Evolutionary conservation across 495 filamentous ascomycete species (phyloP), one percentile per base, ranked within the genome.

Genomic region (Elaphomyces granulatus): DNA sequence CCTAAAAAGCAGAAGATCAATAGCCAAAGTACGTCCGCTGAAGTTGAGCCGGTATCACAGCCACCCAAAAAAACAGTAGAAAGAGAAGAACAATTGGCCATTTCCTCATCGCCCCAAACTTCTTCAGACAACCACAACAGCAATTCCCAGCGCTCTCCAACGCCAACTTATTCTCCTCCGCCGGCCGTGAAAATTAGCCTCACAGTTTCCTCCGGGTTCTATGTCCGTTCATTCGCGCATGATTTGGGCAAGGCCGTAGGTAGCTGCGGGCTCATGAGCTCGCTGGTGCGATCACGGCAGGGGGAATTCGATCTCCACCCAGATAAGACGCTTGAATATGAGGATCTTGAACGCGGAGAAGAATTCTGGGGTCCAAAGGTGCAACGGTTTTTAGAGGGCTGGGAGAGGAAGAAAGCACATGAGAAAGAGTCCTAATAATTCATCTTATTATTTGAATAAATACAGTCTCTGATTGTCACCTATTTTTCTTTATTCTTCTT

Each of bases 121-220:
- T 34, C 51, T 34, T 14, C 28, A 15, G 23, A 60, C 15, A 67
- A 65, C 42, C 50, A 59, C 64, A 66, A 43, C 52, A 59, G 34
- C 48, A 20, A 16, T 30, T 32, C 12, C 17, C 36, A 14, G n/a
- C n/a, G 1, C 17, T 14, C 44, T 46, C 15, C 42, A 45, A 35
- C 46, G 53, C 15, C 62, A 40, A 6, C 23, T 6, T 12, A 6
- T 6, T 6, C 23, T 6, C 23, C 23, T 6, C 76, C 80, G 6
- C 74, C 85, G 1, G 87, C 87, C 6, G 78, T 75, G 31, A 81
- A 72, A 53, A 72, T 99, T 36, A 74, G 77, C 40, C 85, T 99
- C 82, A 93, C 81, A 1, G 90, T 94, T 31, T 80, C 86, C 3
- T 94, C 86, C 3, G 90, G 90, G 32, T 99, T 96, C 68, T 99